Base-by-base conservation (phyloP, 257 asterid species). In the Przewalskia tangutica region DNA sequence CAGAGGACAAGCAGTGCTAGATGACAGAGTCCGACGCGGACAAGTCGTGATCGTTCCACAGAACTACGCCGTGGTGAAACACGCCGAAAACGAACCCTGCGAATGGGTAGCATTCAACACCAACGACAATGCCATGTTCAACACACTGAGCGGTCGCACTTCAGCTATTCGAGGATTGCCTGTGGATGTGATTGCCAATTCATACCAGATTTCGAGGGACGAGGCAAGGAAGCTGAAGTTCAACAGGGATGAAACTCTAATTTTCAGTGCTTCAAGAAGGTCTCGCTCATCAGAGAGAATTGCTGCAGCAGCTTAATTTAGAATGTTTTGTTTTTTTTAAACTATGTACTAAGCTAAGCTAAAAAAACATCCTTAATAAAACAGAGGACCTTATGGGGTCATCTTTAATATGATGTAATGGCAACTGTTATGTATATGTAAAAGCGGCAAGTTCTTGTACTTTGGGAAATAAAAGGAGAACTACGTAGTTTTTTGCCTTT, bases 41-140 rank as follows among this genome's bases (percentile, higher is more conserved):
- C 97, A 93, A 77, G 87, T 84, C 1, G 7, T 92, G 71, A 92
- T 91, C 17, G 96, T 93, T 46, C 98, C 97, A 1, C 92, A 88
- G 85, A 88, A 87, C 81, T 93, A 60, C 66, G 97, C 92, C 3
- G 88, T 84, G 64, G 89, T 90, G 86, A 92, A 89, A 55, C 91
- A 84, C 17, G 96, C 98, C 2, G 89, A 89, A 18, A 90, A 90
- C 13, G 86, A 86, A 55, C 91, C 91, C 0, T 84, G 79, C 58
- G 97, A 93, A 84, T 91, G 98, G 98, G 91, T 93, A 2, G 92
- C 68, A 40, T 93, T 93, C 91, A 86, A 92, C 85, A 93, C 98
- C 40, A 92, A 91, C 42, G 89, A 82, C 84, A 88, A 91, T 42
- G 94, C 98, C 8, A 87, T 90, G 97, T 81, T 91, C 84, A 93